Evolutionary conservation across 1,284 basidiomycete genomes (phyloP).

Genomic region (Vanrija pseudolonga): DNA sequence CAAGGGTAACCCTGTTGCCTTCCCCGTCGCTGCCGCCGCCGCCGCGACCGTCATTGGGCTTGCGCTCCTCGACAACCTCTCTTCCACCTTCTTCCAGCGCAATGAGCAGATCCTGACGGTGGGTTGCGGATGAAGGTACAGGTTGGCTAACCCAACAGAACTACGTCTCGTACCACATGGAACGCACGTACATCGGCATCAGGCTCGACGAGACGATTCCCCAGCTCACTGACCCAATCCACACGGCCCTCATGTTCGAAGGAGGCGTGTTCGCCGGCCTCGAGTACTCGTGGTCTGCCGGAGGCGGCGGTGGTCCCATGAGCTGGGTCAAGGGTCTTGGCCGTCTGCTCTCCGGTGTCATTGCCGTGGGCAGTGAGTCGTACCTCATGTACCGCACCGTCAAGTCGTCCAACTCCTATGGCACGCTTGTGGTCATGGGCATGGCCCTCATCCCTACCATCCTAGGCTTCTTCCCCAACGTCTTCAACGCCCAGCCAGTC

Average conservation of each 20-base stretch:
- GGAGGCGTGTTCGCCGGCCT: slow-evolving; percentile 53
- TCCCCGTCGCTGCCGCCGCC: slow-evolving; percentile 7
- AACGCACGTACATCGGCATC: slow-evolving; percentile 69
- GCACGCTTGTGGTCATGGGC: slow-evolving; percentile 48
- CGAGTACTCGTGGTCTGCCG: slow-evolving; percentile 2
- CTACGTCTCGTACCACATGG: slow-evolving; percentile 65
- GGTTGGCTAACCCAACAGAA: slow-evolving; percentile 54
- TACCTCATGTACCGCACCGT: slow-evolving; percentile 59
- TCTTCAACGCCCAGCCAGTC: too few species aligned
- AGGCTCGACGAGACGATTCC: slow-evolving; percentile 72
- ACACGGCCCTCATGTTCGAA: slow-evolving; percentile 72
- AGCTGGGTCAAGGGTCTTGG: slow-evolving; percentile 58
- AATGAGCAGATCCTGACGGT: slow-evolving; percentile 9
- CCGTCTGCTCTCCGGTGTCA: slow-evolving; percentile 63
- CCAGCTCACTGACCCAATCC: slow-evolving; percentile 63
- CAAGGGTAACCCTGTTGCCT: slow-evolving; percentile 1
- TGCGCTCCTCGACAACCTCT: slow-evolving; percentile 14
- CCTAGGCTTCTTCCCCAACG: not conserved
- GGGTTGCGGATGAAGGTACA: slow-evolving; percentile 2
- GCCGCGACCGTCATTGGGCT: slow-evolving; percentile 12
- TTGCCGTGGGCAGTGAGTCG: slow-evolving; percentile 38
- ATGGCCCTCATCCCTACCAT: slow-evolving; percentile 51
- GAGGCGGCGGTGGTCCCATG: slow-evolving; percentile 17
- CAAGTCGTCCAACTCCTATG: slow-evolving; percentile 30
- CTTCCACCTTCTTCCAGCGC: slow-evolving; percentile 4